A percentile compares a stretch with the other conserved stretches of the same genome.
Evolutionary conservation across 1,284 basidiomycete species (phyloP).

Genomic region (Tetrapyrgos nigripes): DNA sequence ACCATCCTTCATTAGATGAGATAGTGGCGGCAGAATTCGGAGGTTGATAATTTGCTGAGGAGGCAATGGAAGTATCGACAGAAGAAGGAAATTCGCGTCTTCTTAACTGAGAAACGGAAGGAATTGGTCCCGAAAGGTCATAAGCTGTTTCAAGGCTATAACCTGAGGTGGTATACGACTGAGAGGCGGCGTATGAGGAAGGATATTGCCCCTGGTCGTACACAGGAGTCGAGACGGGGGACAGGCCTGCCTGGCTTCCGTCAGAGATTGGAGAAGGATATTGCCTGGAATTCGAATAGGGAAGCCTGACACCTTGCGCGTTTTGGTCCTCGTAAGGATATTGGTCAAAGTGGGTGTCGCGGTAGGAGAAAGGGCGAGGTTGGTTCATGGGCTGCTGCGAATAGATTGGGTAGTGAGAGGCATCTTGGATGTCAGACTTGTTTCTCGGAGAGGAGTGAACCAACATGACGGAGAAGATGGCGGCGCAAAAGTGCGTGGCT

Average conservation of each 20-base stretch:
- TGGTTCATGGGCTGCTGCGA: slow-evolving; percentile 48
- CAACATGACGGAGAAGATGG: too few relatives aligned
- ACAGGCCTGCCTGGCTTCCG: neutral
- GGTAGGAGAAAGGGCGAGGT: neutral
- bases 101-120: neutral
- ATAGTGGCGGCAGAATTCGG: neutral
- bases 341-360: slow-evolving; percentile 4
- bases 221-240: neutral
- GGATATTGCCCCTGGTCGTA: neutral
- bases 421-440: slow-evolving; percentile 59
- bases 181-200: neutral
- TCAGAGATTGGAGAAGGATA: slow-evolving; percentile 3
- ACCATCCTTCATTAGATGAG: slow-evolving; percentile 2
- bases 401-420: slow-evolving; percentile 57
- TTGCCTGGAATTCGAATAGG: slow-evolving; percentile 1
- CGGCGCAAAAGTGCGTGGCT: too few relatives aligned
- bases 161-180: neutral
- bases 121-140: neutral
- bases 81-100: neutral
- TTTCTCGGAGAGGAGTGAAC: too few relatives aligned
- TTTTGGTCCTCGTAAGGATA: slow-evolving; percentile 6
- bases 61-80: neutral
- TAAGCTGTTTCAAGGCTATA: neutral
- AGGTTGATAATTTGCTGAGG: neutral
- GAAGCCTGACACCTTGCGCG: neutral